Evolutionary conservation across 2,329 filamentous ascomycete species (phyloP).

Genomic region (Calycina herbarum): DNA sequence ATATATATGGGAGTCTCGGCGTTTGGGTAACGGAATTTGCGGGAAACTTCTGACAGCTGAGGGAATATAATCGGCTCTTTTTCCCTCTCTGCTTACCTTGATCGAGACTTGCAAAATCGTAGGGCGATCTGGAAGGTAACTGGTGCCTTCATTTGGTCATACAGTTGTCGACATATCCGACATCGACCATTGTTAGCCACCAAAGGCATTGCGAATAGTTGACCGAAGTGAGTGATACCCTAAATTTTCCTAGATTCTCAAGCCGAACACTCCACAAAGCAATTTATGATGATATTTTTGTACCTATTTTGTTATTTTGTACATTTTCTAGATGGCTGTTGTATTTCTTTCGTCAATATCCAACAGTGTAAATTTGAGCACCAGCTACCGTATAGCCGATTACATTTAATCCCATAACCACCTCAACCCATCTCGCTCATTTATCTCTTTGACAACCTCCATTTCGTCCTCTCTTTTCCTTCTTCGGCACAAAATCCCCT

Average conservation of each 20-base stretch:
- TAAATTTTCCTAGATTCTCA: background rate
- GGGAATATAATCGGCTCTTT: background rate
- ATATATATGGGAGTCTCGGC: background rate
- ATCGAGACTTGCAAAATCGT: background rate
- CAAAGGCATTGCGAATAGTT: background rate
- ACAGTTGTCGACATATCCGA: background rate
- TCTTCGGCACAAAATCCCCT: background rate
- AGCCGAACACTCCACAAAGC: too few species aligned
- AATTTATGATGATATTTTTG: background rate
- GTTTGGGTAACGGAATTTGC: background rate
- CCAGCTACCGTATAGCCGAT: too few species aligned
- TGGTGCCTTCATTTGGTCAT: background rate
- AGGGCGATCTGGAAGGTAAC: background rate
- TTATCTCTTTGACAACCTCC: background rate
- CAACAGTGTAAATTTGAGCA: too few species aligned
- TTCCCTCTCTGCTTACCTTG: background rate
- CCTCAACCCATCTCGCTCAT: background rate
- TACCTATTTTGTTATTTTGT: background rate
- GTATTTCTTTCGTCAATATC: too few species aligned
- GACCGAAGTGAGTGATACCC: background rate
- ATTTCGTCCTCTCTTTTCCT: background rate
- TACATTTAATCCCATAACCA: background rate
- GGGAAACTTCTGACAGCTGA: background rate
- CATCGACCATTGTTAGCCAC: background rate
- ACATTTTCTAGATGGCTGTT: too few species aligned